Percentiles rank a stretch among this genome's conserved stretches.
These are phyloP conservation scores for Jimgerdemannia lactiflua DNA, from an alignment of 192 early-diverging fungal genomes.

Conservation along the genomic window DNA sequence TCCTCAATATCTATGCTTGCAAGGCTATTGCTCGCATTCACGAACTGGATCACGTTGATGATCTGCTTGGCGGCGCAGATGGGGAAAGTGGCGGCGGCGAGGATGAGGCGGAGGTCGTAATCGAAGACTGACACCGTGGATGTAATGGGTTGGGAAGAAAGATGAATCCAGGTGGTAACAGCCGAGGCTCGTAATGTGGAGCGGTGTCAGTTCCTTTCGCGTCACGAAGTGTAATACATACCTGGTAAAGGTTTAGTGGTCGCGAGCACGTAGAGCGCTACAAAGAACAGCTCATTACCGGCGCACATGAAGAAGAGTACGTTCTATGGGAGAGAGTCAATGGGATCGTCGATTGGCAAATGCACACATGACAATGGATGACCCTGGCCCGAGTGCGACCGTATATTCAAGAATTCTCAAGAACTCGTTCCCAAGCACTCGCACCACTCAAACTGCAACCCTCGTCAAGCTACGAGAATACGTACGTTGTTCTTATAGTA, in stretches of 20 bases:
- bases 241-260: slow-evolving; percentile 11
- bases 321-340: slow-evolving; percentile 29
- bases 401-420: not conserved
- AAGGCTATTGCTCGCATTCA: slow-evolving; percentile 77
- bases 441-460: too few relatives aligned
- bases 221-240: slow-evolving; percentile 11
- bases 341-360: too few relatives aligned
- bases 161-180: not conserved
- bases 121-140: slow-evolving; percentile 3
- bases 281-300: slow-evolving; percentile 91
- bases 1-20: slow-evolving; percentile 69
- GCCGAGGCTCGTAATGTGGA: not conserved
- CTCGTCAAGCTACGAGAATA: not conserved
- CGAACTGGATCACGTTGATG: slow-evolving; percentile 92
- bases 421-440: not conserved
- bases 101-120: slow-evolving; percentile 17
- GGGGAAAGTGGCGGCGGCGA: slow-evolving; percentile 53
- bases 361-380: too few relatives aligned
- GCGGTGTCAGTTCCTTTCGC: not conserved
- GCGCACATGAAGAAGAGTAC: slow-evolving; percentile 93
- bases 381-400: not conserved
- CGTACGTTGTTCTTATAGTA: slow-evolving; percentile 91
- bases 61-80: slow-evolving; percentile 87
- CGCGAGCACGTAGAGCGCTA: slow-evolving; percentile 75
- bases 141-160: not conserved